Percentiles rank a stretch among this genome's conserved stretches.
These are phyloP conservation scores for Fusarium robinianum DNA, from an alignment of 2,329 filamentous ascomycete genomes.

Conservation along the genomic window DNA sequence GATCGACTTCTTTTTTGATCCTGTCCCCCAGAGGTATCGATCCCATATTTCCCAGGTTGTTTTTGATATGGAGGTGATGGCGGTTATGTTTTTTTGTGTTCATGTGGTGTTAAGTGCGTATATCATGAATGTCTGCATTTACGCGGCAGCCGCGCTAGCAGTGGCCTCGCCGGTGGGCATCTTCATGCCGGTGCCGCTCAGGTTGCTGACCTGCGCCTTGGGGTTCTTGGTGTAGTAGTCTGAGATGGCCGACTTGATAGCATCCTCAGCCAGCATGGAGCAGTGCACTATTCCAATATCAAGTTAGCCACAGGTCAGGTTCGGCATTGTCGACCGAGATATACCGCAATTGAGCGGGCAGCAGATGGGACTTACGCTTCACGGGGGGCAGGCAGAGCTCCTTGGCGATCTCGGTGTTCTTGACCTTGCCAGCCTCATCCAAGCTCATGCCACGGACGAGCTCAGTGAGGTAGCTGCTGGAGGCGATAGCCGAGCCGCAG, in stretches of 20 bases:
- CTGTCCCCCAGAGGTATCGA: constrained; percentile 36
- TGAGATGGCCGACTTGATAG: constrained; percentile 87
- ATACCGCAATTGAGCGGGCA: constrained; percentile 8
- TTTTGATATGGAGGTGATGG: constrained; percentile 8
- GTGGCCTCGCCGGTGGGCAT: constrained; percentile 61
- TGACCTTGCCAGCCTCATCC: constrained; percentile 88
- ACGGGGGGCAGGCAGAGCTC: constrained; percentile 89
- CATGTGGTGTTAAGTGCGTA: constrained; percentile 5
- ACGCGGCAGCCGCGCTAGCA: constrained; percentile 40
- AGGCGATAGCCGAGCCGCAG: constrained; percentile 92
- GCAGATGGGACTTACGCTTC: constrained; percentile 65
- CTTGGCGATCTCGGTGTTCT: constrained; percentile 98
- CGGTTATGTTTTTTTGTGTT: constrained; percentile 13
- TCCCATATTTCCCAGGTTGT: constrained; percentile 28
- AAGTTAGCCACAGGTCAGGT: constrained; percentile 37
- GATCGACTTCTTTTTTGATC: constrained; percentile 21
- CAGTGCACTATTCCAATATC: constrained; percentile 75
- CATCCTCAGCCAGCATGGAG: constrained; percentile 89
- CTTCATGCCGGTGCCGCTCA: constrained; percentile 73
- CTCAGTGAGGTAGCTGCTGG: constrained; percentile 91
- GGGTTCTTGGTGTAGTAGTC: constrained; percentile 94
- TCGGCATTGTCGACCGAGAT: constrained; percentile 7
- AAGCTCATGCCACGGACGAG: constrained; percentile 92
- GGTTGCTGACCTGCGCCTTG: constrained; percentile 69
- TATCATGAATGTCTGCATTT: too few relatives aligned